Percentiles rank a stretch among this genome's conserved stretches.
phyloP scores from a whole-genome alignment of 1,284 basidiomycete genomes.

The Tremellales sp. region DNA sequence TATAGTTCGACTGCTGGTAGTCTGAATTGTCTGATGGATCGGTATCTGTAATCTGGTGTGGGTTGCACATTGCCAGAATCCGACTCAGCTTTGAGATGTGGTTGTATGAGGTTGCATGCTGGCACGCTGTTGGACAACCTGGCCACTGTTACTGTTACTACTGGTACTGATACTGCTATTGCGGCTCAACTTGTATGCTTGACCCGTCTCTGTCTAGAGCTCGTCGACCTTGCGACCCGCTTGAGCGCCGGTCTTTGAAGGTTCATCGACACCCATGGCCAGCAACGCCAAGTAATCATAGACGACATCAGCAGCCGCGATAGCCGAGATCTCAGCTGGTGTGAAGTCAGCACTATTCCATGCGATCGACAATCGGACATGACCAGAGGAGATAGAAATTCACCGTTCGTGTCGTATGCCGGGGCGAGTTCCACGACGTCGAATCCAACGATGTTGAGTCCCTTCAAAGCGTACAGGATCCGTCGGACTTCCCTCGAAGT shows the following conservation, averaged over 20 bases:
- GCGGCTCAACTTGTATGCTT: not conserved
- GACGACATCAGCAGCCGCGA: slow-evolving; percentile 45
- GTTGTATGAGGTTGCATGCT: too few relatives aligned
- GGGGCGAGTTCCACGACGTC: slow-evolving; percentile 44
- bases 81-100: too few relatives aligned
- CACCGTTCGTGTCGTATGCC: slow-evolving; percentile 44
- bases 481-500: slow-evolving; percentile 48
- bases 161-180: not conserved
- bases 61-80: too few relatives aligned
- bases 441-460: slow-evolving; percentile 47
- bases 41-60: not conserved
- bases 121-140: too few relatives aligned
- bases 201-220: not conserved
- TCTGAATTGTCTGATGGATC: not conserved
- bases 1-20: not conserved
- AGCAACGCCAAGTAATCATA: slow-evolving; percentile 37
- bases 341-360: slow-evolving; percentile 1
- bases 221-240: not conserved
- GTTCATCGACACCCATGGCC: slow-evolving; percentile 18
- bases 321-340: slow-evolving; percentile 42
- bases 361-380: not conserved
- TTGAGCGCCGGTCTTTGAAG: not conserved
- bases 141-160: too few relatives aligned
- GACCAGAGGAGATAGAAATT: not conserved
- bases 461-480: slow-evolving; percentile 45